Evolutionary conservation across 2,329 filamentous ascomycete genomes (phyloP), one percentile per base, ranked within the genome.

Genomic region (Colletotrichum endophyticum): DNA sequence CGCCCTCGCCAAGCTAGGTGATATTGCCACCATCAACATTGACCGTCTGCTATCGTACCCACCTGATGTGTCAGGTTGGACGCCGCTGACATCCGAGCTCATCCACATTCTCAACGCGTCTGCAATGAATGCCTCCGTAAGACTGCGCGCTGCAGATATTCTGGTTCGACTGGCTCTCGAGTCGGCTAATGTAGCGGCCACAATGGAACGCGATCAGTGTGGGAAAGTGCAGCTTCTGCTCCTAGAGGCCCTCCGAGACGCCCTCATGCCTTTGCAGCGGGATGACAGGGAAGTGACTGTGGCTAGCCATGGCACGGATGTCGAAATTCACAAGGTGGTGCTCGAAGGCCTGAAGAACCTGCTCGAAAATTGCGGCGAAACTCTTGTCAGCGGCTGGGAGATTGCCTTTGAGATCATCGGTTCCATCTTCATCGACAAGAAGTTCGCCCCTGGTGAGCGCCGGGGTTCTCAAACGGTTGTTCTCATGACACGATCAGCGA

Each of bases 291-390:
- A 89, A 12, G 85, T 86, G 3, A 91, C 91, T 3, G 90, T 94
- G 0, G 87, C 91, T 4, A 90, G 88, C 13, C 91, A 92, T 70
- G 86, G 92, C 0, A 92, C 92, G 0, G 94, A 97, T 79, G 87
- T 95, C 22, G 94, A 97, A 72, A 94, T 98, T 19, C 95, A 98
- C 82, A 93, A 93, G 78, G 92, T 94, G 70, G 89, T 95, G 28
- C 89, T 98, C 3, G 95, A 98, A 78, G 94, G 94, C 1, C 87
- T 98, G 8, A 96, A 95, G 83, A 93, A 90, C 72, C 92, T 98
- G 25, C 89, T 99, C 3, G 96, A 99, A 81, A 94, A 96, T 78
- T 96, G 94, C 80, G 97, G 96, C 11, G 96, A 99, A 82, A 93
- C 92, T 0, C 89, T 99, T 8, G 88, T 94, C 16, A 93, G 92